Evolutionary conservation across 345 rosid species (phyloP).

Genomic region (Ailanthus altissimus): DNA sequence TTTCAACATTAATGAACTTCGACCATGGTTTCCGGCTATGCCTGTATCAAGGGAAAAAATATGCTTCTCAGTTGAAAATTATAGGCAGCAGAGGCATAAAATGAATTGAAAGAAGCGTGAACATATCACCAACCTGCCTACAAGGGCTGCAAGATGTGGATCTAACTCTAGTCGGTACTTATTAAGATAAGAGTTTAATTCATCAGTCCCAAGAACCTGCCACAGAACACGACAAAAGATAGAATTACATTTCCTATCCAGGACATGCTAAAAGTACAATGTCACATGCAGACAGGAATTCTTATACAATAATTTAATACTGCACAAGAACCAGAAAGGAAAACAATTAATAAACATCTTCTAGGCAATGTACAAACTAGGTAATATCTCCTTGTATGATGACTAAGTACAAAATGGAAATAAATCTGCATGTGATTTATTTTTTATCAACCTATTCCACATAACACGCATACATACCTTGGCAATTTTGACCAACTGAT

Average conservation of each 20-base stretch:
- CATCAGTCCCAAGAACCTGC: slow-evolving; percentile 95
- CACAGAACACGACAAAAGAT: not conserved
- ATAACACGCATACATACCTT: slow-evolving; percentile 59
- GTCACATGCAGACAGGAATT: not conserved
- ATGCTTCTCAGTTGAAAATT: slow-evolving; percentile 8
- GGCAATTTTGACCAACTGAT: slow-evolving; percentile 94
- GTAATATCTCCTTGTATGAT: not conserved
- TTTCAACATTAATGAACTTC: slow-evolving; percentile 80
- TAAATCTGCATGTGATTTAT: not conserved
- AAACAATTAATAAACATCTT: not conserved
- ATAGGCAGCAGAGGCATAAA: not conserved
- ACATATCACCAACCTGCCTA: slow-evolving; percentile 65
- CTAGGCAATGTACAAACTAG: not conserved
- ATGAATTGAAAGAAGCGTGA: not conserved
- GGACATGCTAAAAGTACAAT: slow-evolving; percentile 3
- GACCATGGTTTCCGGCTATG: slow-evolving; percentile 95
- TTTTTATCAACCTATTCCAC: not conserved
- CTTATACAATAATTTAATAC: not conserved
- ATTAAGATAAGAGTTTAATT: slow-evolving; percentile 72
- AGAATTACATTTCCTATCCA: slow-evolving; percentile 6
- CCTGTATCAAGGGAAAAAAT: slow-evolving; percentile 36
- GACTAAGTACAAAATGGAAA: not conserved
- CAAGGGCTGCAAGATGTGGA: slow-evolving; percentile 83
- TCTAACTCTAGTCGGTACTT: slow-evolving; percentile 90
- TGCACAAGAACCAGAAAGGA: not conserved